Conservation (phyloP, 768 basidiomycete genomes). For the Pleurotus djamor region DNA sequence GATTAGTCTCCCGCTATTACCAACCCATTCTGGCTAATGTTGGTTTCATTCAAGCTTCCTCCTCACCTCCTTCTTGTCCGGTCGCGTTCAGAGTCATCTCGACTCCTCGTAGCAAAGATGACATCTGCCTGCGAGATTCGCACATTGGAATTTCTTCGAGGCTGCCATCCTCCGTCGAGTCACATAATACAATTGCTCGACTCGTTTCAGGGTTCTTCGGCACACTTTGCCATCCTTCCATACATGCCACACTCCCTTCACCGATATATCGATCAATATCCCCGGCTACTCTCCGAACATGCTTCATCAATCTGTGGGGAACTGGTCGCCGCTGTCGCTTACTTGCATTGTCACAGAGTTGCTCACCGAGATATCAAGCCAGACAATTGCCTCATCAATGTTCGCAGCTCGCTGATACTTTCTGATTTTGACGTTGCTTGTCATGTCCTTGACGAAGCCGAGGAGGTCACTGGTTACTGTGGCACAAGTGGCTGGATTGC, state of each 20-base stretch:
- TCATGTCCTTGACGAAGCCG: slow-evolving; percentile 7
- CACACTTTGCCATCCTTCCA: background rate
- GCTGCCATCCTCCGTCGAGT: no score
- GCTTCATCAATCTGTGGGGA: background rate
- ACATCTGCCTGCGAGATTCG: no score
- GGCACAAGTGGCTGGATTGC: slow-evolving; percentile 9
- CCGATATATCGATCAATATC: background rate
- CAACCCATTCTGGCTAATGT: no score
- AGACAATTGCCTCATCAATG: slow-evolving; percentile 71
- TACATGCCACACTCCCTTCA: background rate
- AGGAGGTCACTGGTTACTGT: background rate
- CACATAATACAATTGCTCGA: no score
- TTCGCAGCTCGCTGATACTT: slow-evolving; percentile 76
- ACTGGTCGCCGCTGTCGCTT: slow-evolving; percentile 23
- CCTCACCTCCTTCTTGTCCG: no score
- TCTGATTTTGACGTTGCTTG: slow-evolving; percentile 8
- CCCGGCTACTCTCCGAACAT: background rate
- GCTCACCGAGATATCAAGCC: slow-evolving; percentile 86
- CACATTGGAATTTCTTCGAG: no score
- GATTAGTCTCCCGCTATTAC: no score
- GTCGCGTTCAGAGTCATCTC: no score
- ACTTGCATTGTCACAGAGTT: slow-evolving; percentile 74
- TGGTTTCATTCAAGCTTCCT: no score
- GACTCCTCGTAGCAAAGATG: no score
- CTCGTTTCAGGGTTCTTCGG: no score